phyloP scores from a whole-genome alignment of 2,329 filamentous ascomycete genomes.

The Apiospora hydei region DNA sequence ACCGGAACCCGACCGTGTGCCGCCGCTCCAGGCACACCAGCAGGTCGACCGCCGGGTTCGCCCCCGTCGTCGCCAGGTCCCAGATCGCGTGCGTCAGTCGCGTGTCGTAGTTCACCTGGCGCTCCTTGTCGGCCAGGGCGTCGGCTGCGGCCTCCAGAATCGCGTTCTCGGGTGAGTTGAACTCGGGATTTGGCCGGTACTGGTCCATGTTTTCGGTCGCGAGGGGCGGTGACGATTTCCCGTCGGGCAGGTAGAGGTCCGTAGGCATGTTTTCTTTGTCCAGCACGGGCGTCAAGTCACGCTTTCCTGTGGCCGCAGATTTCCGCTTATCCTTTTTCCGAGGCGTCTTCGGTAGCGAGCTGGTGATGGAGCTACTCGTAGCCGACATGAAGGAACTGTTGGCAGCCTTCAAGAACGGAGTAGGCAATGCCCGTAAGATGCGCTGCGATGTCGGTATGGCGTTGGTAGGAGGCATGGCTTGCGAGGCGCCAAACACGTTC shows the following conservation, averaged over 20 bases:
- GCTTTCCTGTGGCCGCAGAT: conserved; percentile 48
- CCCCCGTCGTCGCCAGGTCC: conserved; percentile 88
- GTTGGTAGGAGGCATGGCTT: conserved; percentile 79
- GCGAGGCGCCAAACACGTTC: conserved; percentile 76
- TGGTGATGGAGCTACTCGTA: conserved; percentile 85
- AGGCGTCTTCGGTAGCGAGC: conserved; percentile 72
- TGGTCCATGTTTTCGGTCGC: conserved; percentile 59
- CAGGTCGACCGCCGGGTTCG: conserved; percentile 92
- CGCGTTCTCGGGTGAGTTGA: conserved; percentile 35
- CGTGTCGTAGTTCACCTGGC: conserved; percentile 79
- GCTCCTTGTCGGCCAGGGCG: conserved; percentile 72
- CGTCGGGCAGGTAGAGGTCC: not conserved
- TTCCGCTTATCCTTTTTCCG: conserved; percentile 68
- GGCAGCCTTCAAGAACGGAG: conserved; percentile 89
- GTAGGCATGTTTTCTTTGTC: conserved; percentile 59
- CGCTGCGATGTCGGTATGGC: conserved; percentile 91
- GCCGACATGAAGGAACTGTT: conserved; percentile 96
- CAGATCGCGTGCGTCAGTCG: conserved; percentile 93
- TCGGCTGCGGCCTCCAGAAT: conserved; percentile 63
- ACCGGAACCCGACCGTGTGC: conserved; percentile 92
- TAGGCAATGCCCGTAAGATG: conserved; percentile 87
- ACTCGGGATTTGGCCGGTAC: conserved; percentile 45
- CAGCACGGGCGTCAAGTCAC: conserved; percentile 46
- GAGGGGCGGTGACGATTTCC: conserved; percentile 32
- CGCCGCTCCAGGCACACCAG: conserved; percentile 90